Conservation (phyloP, 768 basidiomycete genomes). For the Boletus patriciae region DNA sequence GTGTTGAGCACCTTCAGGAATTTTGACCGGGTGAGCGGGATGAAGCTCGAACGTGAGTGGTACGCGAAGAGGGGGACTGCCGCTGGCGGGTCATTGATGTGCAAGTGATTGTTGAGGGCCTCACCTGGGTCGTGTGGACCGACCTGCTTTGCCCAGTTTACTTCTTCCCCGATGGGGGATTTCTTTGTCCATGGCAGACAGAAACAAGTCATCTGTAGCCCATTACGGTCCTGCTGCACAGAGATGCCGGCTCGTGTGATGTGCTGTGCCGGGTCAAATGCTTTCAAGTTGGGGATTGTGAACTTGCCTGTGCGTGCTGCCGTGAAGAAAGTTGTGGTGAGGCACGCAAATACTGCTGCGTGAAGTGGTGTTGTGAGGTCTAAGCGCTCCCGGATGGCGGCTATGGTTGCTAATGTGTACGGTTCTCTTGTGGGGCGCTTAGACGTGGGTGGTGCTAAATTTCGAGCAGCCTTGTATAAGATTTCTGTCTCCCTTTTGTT, state of each 20-base stretch:
- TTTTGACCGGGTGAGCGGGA: not conserved
- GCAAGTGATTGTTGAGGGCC: not conserved
- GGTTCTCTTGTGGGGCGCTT: not conserved
- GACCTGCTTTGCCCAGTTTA: not conserved
- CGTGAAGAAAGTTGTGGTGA: not conserved
- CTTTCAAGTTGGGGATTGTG: not conserved
- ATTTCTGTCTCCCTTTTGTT: not conserved
- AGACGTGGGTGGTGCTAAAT: not conserved
- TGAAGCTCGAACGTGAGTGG: too few species aligned
- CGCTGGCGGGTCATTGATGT: not conserved
- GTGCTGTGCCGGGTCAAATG: not conserved
- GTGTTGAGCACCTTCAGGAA: too few species aligned
- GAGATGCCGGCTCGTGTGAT: not conserved
- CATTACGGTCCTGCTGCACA: not conserved
- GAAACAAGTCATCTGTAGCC: not conserved
- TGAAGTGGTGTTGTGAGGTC: not conserved
- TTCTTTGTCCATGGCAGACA: not conserved
- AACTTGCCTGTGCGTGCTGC: not conserved
- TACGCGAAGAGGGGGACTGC: not conserved
- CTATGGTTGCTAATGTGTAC: not conserved
- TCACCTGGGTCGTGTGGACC: too few species aligned
- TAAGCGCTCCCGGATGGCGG: not conserved
- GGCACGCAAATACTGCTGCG: not conserved
- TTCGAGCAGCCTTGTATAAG: not conserved
- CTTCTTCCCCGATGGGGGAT: not conserved